Conservation (phyloP, 306 rosid species). For the Vigna hirtella region DNA sequence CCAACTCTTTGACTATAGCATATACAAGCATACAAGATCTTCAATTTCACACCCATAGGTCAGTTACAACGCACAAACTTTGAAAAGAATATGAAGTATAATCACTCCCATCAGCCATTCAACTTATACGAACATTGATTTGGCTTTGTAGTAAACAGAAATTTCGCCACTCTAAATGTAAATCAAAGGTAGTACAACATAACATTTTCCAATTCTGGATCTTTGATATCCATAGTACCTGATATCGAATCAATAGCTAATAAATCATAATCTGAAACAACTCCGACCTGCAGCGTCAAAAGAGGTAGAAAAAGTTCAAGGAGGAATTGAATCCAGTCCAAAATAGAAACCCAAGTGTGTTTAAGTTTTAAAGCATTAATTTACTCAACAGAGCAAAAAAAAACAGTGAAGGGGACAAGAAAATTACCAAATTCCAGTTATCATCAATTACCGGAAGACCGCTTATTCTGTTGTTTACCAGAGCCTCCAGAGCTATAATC, state of each 20-base stretch:
- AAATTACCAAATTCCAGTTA: constrained; percentile 84
- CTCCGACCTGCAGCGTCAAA: constrained; percentile 80
- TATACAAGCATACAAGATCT: constrained; percentile 6
- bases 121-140: constrained; percentile 13
- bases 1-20: neutral
- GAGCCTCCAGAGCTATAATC: constrained; percentile 73
- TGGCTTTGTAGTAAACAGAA: neutral
- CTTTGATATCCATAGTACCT: constrained; percentile 53
- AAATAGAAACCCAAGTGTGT: neutral
- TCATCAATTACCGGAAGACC: constrained; percentile 96
- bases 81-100: neutral
- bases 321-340: constrained; percentile 35
- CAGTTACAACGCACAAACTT: constrained; percentile 14
- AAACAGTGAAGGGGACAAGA: neutral
- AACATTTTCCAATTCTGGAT: neutral
- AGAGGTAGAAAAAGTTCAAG: neutral
- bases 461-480: constrained; percentile 82
- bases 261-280: constrained; percentile 94
- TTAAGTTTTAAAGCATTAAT: neutral
- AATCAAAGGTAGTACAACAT: constrained; percentile 1
- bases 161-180: neutral
- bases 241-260: constrained; percentile 95
- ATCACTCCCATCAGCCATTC: constrained; percentile 21
- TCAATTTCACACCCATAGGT: constrained; percentile 33
- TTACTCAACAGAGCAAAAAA: neutral